phyloP scores from a whole-genome alignment of 495 filamentous ascomycete genomes.

The Parathielavia hyrcaniae region DNA sequence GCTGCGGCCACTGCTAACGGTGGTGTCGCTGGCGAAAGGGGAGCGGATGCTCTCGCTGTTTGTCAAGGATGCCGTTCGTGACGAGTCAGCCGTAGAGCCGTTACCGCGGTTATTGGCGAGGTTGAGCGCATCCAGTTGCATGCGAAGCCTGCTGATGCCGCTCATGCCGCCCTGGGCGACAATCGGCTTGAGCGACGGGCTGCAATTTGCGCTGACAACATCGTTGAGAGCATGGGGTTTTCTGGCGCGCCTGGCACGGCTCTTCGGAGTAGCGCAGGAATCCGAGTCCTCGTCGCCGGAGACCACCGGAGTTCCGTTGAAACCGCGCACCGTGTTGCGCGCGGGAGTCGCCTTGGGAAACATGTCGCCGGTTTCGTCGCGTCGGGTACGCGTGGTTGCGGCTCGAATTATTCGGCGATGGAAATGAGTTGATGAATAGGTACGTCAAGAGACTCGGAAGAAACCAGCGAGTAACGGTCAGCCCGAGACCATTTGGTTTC shows the following conservation, averaged over 20 bases:
- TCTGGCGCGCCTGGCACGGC: constrained; percentile 24
- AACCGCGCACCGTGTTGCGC: constrained; percentile 67
- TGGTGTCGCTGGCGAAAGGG: constrained; percentile 24
- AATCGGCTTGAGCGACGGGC: constrained; percentile 55
- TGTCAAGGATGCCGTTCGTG: constrained; percentile 39
- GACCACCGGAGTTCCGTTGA: constrained; percentile 62
- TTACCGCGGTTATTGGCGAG: constrained; percentile 42
- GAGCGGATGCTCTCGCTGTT: constrained; percentile 38
- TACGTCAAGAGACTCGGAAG: not conserved
- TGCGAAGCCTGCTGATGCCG: constrained; percentile 72
- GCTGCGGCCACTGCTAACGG: constrained; percentile 20
- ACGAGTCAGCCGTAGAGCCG: constrained; percentile 30
- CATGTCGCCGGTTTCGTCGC: constrained; percentile 24
- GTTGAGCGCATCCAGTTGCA: constrained; percentile 61
- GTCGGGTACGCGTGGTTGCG: constrained; percentile 7
- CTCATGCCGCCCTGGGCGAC: constrained; percentile 47
- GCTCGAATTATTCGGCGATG: not conserved
- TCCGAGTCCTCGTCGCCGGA: constrained; percentile 86
- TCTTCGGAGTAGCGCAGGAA: constrained; percentile 39
- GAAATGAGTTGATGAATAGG: not conserved
- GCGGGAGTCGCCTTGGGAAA: constrained; percentile 52
- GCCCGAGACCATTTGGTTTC: not conserved
- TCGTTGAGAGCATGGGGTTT: constrained; percentile 40
- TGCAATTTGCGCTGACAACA: constrained; percentile 53
- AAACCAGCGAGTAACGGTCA: not conserved